Percentiles rank a stretch among this genome's conserved stretches.
phyloP scores from a whole-genome alignment of 1,284 basidiomycete genomes.

The Ustilago bromivora region DNA sequence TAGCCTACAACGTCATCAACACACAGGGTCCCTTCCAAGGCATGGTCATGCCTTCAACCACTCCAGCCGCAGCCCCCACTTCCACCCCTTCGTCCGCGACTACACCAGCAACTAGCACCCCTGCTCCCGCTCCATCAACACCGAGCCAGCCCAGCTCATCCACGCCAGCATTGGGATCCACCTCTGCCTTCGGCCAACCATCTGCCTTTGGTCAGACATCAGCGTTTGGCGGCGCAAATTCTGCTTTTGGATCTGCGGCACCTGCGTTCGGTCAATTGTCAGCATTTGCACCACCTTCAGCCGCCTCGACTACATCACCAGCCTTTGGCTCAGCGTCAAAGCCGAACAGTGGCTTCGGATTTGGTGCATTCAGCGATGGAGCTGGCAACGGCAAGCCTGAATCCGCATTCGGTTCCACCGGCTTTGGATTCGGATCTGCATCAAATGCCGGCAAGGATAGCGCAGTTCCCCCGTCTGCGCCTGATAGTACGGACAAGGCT shows the following conservation, averaged over 20 bases:
- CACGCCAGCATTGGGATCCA: slow-evolving; percentile 25
- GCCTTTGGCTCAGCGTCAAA: slow-evolving; percentile 45
- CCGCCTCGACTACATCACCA: slow-evolving; percentile 14
- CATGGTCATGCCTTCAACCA: slow-evolving; percentile 62
- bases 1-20: slow-evolving; percentile 81
- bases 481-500: slow-evolving; percentile 19
- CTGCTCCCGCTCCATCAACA: slow-evolving; percentile 17
- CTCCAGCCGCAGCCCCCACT: slow-evolving; percentile 8
- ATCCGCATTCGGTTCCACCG: slow-evolving; percentile 50
- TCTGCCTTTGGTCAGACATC: slow-evolving; percentile 37
- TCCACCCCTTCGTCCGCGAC: slow-evolving; percentile 15
- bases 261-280: slow-evolving; percentile 49
- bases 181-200: slow-evolving; percentile 42
- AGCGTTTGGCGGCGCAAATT: slow-evolving; percentile 31
- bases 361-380: slow-evolving; percentile 45
- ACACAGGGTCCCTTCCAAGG: slow-evolving; percentile 71
- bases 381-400: slow-evolving; percentile 26
- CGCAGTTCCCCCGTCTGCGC: slow-evolving; percentile 18
- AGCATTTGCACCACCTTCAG: slow-evolving; percentile 31
- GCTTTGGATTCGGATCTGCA: slow-evolving; percentile 38
- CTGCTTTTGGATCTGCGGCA: slow-evolving; percentile 51
- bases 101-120: slow-evolving; percentile 5
- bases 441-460: slow-evolving; percentile 27
- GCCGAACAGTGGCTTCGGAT: slow-evolving; percentile 44
- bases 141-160: slow-evolving; percentile 15